Evolutionary conservation across 768 basidiomycete genomes (phyloP).

Genomic region (Pulveroboletus ravenelii): DNA sequence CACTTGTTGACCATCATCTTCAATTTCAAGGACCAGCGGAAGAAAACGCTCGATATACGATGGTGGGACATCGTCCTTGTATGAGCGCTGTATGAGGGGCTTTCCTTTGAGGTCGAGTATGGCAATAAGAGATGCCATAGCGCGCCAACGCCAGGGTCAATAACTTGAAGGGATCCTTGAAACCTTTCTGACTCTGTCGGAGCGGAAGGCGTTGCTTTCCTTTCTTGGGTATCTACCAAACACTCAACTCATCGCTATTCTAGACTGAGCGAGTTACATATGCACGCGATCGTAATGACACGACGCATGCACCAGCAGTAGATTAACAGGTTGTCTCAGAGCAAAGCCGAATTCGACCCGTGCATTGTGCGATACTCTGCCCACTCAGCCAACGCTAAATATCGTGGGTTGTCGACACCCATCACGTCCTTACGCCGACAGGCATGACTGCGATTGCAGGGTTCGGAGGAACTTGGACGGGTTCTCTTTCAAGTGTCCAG

Average conservation of each 20-base stretch:
- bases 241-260: no score
- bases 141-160: neutral
- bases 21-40: slow-evolving; percentile 88
- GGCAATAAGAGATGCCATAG: slow-evolving; percentile 73
- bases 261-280: no score
- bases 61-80: slow-evolving; percentile 90
- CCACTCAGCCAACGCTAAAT: neutral
- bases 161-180: neutral
- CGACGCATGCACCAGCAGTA: no score
- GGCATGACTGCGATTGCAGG: no score
- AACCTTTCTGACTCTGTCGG: neutral
- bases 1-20: slow-evolving; percentile 95
- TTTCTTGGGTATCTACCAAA: slow-evolving; percentile 7
- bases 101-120: slow-evolving; percentile 99
- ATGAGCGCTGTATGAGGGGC: slow-evolving; percentile 92
- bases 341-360: no score
- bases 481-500: no score
- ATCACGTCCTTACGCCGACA: neutral
- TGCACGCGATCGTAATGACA: no score
- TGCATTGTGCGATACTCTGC: neutral
- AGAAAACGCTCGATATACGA: slow-evolving; percentile 92
- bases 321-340: no score
- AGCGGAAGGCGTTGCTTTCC: slow-evolving; percentile 4
- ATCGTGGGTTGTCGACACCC: neutral
- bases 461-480: no score